phyloP scores from a whole-genome alignment of 2,329 filamentous ascomycete species.

The Neonectria coccinea region DNA sequence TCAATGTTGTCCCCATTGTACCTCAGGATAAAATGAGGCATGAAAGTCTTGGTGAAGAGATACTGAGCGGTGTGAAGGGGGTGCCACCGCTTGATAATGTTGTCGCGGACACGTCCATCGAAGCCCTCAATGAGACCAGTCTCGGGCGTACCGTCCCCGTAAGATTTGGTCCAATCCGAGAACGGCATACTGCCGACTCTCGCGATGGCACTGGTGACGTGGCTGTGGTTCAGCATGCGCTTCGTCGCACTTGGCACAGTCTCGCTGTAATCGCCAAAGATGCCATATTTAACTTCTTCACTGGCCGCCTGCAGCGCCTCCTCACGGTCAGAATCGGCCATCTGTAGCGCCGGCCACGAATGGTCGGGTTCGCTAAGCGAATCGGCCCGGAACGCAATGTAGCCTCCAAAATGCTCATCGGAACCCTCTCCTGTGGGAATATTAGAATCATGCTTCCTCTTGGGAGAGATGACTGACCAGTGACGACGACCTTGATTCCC shows the following conservation, averaged over 20 bases:
- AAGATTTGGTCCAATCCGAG: conserved; percentile 12
- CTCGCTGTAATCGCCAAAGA: conserved; percentile 5
- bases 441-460: conserved; percentile 2
- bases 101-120: conserved; percentile 32
- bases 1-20: conserved; percentile 51
- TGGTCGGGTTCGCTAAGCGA: conserved; percentile 61
- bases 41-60: conserved; percentile 39
- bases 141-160: conserved; percentile 5
- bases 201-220: conserved; percentile 10
- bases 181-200: conserved; percentile 11
- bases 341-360: conserved; percentile 33
- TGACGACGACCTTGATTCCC: conserved; percentile 66
- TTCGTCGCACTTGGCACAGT: conserved; percentile 6
- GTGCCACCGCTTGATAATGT: conserved; percentile 47
- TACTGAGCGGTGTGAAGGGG: conserved; percentile 46
- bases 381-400: conserved; percentile 59
- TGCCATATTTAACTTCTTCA: not conserved
- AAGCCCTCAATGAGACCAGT: conserved; percentile 20
- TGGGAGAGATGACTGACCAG: conserved; percentile 44
- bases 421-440: conserved; percentile 53
- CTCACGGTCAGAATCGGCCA: conserved; percentile 42
- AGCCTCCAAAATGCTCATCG: conserved; percentile 68
- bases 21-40: conserved; percentile 42
- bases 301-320: conserved; percentile 2
- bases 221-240: conserved; percentile 11